Conservation (phyloP, 805 yeast species). For the Myxozyma melibiosi region DNA sequence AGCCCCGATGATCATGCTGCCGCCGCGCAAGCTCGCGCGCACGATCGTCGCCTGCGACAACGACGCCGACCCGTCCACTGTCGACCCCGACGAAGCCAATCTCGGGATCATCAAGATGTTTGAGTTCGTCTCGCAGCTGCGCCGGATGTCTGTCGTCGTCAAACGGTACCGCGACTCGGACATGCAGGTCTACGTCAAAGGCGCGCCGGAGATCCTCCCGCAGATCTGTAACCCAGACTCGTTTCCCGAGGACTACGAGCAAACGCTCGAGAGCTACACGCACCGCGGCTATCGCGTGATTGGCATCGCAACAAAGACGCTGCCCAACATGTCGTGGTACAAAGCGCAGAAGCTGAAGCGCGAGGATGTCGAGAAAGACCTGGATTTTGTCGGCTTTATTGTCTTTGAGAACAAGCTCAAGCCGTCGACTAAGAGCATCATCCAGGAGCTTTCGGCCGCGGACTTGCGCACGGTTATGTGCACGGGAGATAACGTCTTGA, state of each 20-base stretch:
- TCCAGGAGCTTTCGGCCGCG: slow-evolving; percentile 64
- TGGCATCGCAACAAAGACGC: slow-evolving; percentile 77
- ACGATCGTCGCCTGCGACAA: slow-evolving; percentile 38
- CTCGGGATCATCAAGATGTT: slow-evolving; percentile 58
- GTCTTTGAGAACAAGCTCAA: slow-evolving; percentile 91
- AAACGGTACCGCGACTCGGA: slow-evolving; percentile 48
- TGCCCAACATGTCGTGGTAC: slow-evolving; percentile 50
- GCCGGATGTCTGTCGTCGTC: slow-evolving; percentile 88
- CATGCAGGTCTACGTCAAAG: slow-evolving; percentile 72
- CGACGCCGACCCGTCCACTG: not conserved
- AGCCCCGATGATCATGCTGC: slow-evolving; percentile 51
- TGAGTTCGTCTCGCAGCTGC: slow-evolving; percentile 80
- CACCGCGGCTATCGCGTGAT: slow-evolving; percentile 94
- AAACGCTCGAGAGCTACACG: slow-evolving; percentile 77
- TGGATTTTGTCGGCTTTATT: slow-evolving; percentile 83
- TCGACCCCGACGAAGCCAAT: slow-evolving; percentile 25
- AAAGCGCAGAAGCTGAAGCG: slow-evolving; percentile 57
- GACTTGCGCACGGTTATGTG: slow-evolving; percentile 88
- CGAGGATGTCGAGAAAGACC: slow-evolving; percentile 65
- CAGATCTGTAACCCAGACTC: slow-evolving; percentile 72
- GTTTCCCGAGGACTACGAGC: slow-evolving; percentile 74
- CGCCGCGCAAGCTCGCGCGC: slow-evolving; percentile 13
- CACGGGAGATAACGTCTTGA: slow-evolving; percentile 93
- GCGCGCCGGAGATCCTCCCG: slow-evolving; percentile 94
- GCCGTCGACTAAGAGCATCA: slow-evolving; percentile 61